These are phyloP conservation scores for Camellia oleifera DNA, from an alignment of 179 eudicot genomes.

Conservation along the genomic window DNA sequence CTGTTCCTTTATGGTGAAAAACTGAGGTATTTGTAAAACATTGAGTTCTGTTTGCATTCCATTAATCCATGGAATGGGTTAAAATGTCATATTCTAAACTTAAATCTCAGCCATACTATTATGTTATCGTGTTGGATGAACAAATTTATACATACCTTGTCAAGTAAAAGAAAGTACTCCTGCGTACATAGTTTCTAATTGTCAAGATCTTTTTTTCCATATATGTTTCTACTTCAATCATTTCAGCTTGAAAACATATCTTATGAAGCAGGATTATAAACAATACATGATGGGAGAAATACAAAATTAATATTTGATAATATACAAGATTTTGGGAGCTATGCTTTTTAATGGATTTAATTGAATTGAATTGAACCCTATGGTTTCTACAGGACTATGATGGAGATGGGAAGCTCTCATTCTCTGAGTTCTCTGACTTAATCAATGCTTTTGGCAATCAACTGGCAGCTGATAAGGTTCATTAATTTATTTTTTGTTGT, in stretches of 20 bases:
- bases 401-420: slow-evolving; percentile 78
- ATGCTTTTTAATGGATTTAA: not conserved
- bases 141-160: not conserved
- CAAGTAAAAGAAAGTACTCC: not conserved
- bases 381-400: slow-evolving; percentile 61
- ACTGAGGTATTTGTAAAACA: too few species aligned
- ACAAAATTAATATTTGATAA: not conserved
- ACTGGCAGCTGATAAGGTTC: slow-evolving; percentile 76
- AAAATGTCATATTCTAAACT: not conserved
- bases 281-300: not conserved
- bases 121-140: not conserved
- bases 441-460: slow-evolving; percentile 89
- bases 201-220: not conserved
- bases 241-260: slow-evolving; percentile 2
- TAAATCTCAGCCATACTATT: not conserved
- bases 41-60: too few species aligned
- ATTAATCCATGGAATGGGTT: not conserved
- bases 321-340: not conserved
- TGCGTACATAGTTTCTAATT: not conserved
- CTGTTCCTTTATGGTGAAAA: too few species aligned
- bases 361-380: not conserved
- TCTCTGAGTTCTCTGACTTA: slow-evolving; percentile 71
- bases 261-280: not conserved
- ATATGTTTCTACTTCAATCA: not conserved
- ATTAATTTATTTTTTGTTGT: not conserved